Percentiles rank a stretch among this genome's conserved stretches.
Evolutionary conservation across 495 filamentous ascomycete species (phyloP).

Genomic region (Tuber microsphaerosporum): DNA sequence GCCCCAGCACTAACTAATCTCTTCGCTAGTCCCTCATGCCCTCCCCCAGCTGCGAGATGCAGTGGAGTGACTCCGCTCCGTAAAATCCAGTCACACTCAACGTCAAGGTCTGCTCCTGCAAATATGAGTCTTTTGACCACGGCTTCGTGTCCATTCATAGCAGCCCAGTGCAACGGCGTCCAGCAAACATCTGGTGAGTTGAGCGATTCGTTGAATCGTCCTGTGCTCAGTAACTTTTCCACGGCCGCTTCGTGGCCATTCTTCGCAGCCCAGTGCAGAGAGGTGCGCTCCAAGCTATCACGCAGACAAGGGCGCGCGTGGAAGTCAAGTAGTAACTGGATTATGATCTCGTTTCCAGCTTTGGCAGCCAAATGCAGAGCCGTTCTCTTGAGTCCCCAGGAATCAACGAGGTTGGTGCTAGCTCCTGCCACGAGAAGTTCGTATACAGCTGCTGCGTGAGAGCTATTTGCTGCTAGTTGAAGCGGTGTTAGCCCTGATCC

Average conservation of each 20-base stretch:
- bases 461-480: neutral
- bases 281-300: neutral
- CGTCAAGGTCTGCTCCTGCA: conserved; percentile 14
- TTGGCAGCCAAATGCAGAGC: conserved; percentile 10
- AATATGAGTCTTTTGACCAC: conserved; percentile 11
- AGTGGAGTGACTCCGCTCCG: conserved; percentile 1
- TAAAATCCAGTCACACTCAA: neutral
- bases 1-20: neutral
- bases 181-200: neutral
- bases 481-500: neutral
- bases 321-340: neutral
- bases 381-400: conserved; percentile 2
- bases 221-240: neutral
- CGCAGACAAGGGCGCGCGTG: neutral
- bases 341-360: neutral
- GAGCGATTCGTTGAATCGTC: neutral
- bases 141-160: conserved; percentile 6
- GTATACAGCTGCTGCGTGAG: neutral
- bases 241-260: neutral
- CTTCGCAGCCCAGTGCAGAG: neutral
- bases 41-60: conserved; percentile 2
- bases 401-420: neutral
- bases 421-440: conserved; percentile 12
- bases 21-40: neutral
- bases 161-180: conserved; percentile 20